Evolutionary conservation across 1,284 basidiomycete species (phyloP).

Genomic region (Anthracocystis walkeri): DNA sequence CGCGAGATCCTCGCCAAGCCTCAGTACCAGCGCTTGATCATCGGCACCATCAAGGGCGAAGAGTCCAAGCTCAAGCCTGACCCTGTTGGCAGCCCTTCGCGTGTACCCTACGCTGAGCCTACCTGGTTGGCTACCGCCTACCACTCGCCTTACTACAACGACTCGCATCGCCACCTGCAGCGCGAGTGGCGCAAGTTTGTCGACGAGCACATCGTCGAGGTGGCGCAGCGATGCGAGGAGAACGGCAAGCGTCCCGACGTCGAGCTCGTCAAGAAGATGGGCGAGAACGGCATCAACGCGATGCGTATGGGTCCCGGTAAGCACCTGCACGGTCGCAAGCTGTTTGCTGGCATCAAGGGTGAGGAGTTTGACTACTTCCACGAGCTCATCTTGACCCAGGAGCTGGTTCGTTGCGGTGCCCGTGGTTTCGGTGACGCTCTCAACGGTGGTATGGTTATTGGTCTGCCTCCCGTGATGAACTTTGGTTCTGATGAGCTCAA

Average conservation of each 20-base stretch:
- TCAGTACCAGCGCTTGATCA: slow-evolving; percentile 60
- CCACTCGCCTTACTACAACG: slow-evolving; percentile 70
- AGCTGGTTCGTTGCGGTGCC: slow-evolving; percentile 80
- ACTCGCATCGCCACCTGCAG: slow-evolving; percentile 69
- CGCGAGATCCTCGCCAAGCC: slow-evolving; percentile 66
- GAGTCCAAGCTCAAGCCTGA: slow-evolving; percentile 61
- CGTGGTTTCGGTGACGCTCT: slow-evolving; percentile 72
- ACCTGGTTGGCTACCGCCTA: slow-evolving; percentile 62
- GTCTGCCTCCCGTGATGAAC: slow-evolving; percentile 76
- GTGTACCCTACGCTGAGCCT: slow-evolving; percentile 69
- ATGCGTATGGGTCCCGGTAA: slow-evolving; percentile 77
- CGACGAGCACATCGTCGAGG: slow-evolving; percentile 86
- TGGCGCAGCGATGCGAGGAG: slow-evolving; percentile 83
- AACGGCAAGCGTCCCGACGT: slow-evolving; percentile 77
- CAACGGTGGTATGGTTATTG: slow-evolving; percentile 71
- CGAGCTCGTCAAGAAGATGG: slow-evolving; percentile 71
- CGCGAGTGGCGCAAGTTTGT: slow-evolving; percentile 72
- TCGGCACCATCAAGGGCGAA: slow-evolving; percentile 66
- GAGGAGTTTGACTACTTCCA: slow-evolving; percentile 91
- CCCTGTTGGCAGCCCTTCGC: slow-evolving; percentile 59
- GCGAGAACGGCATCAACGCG: slow-evolving; percentile 63
- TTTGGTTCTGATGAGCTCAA: slow-evolving; percentile 83
- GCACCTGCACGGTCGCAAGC: slow-evolving; percentile 82
- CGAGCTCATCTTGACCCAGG: slow-evolving; percentile 84
- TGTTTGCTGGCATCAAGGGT: slow-evolving; percentile 86